Evolutionary conservation across 148 eudicot genomes (phyloP).

Genomic region (Drosera capensis): DNA sequence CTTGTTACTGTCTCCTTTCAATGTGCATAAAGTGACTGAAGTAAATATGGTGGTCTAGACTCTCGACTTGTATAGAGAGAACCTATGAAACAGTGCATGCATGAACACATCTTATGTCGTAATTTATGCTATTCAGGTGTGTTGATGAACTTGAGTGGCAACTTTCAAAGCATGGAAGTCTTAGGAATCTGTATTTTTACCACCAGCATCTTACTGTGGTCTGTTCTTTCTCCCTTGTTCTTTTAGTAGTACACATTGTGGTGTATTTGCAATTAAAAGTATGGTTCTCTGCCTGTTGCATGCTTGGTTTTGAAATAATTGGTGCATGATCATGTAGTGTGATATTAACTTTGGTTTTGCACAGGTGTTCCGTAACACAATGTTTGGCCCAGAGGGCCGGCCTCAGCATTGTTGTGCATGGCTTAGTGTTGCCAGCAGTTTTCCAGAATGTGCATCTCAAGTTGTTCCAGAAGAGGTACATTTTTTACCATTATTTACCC

Average conservation of each 20-base stretch:
- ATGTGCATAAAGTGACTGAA: too few relatives aligned
- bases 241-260: constrained; percentile 6
- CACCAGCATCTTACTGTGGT: constrained; percentile 97
- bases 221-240: constrained; percentile 18
- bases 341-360: constrained; percentile 4
- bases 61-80: too few relatives aligned
- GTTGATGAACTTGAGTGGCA: constrained; percentile 94
- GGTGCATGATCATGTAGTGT: neutral
- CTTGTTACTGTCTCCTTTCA: too few relatives aligned
- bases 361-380: constrained; percentile 97
- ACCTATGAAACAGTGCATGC: too few relatives aligned
- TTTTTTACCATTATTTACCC: constrained; percentile 2
- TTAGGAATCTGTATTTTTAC: constrained; percentile 90
- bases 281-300: constrained; percentile 4
- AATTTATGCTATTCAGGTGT: constrained; percentile 43
- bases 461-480: constrained; percentile 98
- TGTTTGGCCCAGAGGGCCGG: constrained; percentile 99
- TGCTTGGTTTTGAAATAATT: neutral
- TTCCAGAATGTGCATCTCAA: constrained; percentile 91
- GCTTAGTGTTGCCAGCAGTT: constrained; percentile 99
- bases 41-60: too few relatives aligned
- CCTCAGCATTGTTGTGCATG: constrained; percentile 99
- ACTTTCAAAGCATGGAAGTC: constrained; percentile 88
- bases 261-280: constrained; percentile 1
- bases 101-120: constrained; percentile 6